These are phyloP conservation scores for Candida odintsovae DNA, from an alignment of 805 yeast species.

Conservation along the genomic window DNA sequence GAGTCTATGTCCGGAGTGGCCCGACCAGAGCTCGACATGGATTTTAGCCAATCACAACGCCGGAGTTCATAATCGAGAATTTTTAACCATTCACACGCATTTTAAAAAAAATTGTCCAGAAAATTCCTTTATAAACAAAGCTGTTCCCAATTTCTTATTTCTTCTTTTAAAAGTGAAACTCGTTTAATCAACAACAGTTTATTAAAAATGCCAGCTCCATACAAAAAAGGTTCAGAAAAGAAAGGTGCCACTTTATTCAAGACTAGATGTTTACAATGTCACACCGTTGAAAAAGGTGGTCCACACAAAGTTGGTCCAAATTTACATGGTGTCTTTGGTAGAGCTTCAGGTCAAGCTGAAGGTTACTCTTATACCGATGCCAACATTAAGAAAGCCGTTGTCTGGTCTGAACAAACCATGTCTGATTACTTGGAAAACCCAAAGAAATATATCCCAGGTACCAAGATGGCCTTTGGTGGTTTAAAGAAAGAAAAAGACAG, in stretches of 20 bases:
- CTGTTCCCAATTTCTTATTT: slow-evolving; percentile 1
- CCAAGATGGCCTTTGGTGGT: slow-evolving; percentile 99
- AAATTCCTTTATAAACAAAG: slow-evolving; percentile 8
- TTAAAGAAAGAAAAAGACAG: slow-evolving; percentile 98
- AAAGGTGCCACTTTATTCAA: slow-evolving; percentile 98
- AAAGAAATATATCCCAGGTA: slow-evolving; percentile 99
- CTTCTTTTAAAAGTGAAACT: background rate
- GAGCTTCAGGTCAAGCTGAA: slow-evolving; percentile 84
- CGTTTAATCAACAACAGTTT: background rate
- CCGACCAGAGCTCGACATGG: background rate
- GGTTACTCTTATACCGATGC: slow-evolving; percentile 98
- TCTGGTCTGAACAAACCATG: slow-evolving; percentile 84
- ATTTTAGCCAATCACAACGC: slow-evolving; percentile 17
- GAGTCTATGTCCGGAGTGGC: background rate
- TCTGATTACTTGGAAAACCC: slow-evolving; percentile 97
- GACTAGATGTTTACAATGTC: slow-evolving; percentile 99
- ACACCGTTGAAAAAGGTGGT: slow-evolving; percentile 93
- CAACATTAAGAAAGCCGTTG: slow-evolving; percentile 91
- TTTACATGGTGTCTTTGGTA: slow-evolving; percentile 90
- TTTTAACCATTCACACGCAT: slow-evolving; percentile 17
- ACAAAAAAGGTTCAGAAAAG: slow-evolving; percentile 57
- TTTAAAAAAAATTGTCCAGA: slow-evolving; percentile 3
- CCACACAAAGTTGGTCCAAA: slow-evolving; percentile 99
- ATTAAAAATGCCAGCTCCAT: slow-evolving; percentile 28
- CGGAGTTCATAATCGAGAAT: slow-evolving; percentile 21